Evolutionary conservation across 495 filamentous ascomycete genomes (phyloP), one percentile per base, ranked within the genome.

Genomic region (Penicillium cataractarum): DNA sequence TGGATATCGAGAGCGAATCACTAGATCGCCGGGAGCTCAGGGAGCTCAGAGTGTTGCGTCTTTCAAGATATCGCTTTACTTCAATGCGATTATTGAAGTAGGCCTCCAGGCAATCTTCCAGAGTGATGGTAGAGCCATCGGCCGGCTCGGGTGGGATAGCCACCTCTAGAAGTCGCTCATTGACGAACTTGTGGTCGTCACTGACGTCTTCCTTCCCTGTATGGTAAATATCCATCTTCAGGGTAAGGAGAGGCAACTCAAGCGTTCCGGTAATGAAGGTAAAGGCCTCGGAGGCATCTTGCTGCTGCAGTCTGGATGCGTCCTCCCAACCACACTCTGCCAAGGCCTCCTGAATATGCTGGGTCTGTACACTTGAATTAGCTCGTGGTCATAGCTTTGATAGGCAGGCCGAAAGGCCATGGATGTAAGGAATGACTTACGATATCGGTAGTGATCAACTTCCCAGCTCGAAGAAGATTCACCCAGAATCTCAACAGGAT

Each of bases 31-130:
- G 76, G 7, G 79, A 68, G 3, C 29, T 31, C 4, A 7, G 7
- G 8, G 86, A 86, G 40, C 76, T 74, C 10, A 83, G 39, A 4
- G 89, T 90, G 54, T 83, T 83, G 51, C 81, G 81, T 49, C 87
- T 76, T 54, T 87, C 89, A 64, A 96, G 81, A 70, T 93, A 86
- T 32, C 95, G 83, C 62, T 88, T 90, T 9, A 99, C 92, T 71
- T 97, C 95, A 55, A 99, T 91, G 55, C 86, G 83, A 65, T 94
- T 96, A 75, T 97, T 97, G 80, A 99, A 99, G 74, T 97, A 97
- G 37, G 88, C 79, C 67, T 97, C 94, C 37, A 99, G 78, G 68
- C 94, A 97, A 60, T 93, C 90, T 71, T 99, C 95, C 48, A 99
- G 76, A 10, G 87, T 90, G 32, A 97, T 82, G 0, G 80, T 79